These are phyloP conservation scores for Fraxinus sp. DNA, from an alignment of 305 asterid species.

Conservation along the genomic window DNA sequence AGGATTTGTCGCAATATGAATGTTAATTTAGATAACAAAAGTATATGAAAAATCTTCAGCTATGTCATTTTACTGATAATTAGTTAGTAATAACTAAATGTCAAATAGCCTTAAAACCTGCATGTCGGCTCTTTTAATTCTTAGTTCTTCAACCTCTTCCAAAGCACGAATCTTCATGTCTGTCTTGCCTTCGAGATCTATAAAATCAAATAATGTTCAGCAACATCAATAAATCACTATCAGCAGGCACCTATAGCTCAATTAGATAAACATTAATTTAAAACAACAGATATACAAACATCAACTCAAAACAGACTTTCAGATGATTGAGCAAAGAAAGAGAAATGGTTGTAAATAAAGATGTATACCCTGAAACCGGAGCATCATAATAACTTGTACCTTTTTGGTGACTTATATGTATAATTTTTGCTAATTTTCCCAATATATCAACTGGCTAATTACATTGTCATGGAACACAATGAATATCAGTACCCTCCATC, in stretches of 20 bases:
- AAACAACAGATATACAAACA: neutral
- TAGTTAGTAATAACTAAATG: neutral
- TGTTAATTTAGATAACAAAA: neutral
- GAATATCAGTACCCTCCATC: neutral
- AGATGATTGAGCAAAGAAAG: neutral
- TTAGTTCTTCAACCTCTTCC: slow-evolving; percentile 79
- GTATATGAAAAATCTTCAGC: neutral
- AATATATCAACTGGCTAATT: neutral
- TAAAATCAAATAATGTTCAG: slow-evolving; percentile 23
- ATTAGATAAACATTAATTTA: neutral
- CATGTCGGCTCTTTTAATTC: slow-evolving; percentile 77
- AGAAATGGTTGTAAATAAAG: neutral
- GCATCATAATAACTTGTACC: neutral
- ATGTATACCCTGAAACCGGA: neutral
- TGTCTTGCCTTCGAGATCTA: slow-evolving; percentile 86
- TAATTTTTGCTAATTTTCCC: neutral
- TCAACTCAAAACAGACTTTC: neutral
- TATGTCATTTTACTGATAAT: slow-evolving; percentile 1
- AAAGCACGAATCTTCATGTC: slow-evolving; percentile 75
- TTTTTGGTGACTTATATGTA: neutral
- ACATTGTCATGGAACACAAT: neutral
- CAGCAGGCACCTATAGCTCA: slow-evolving; percentile 15
- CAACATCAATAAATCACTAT: slow-evolving; percentile 10
- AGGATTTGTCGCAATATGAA: too few species aligned
- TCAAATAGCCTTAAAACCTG: slow-evolving; percentile 51